phyloP scores from a whole-genome alignment of 1,139 yeast species.

The Nakaseomyces kungkrabaensis region DNA sequence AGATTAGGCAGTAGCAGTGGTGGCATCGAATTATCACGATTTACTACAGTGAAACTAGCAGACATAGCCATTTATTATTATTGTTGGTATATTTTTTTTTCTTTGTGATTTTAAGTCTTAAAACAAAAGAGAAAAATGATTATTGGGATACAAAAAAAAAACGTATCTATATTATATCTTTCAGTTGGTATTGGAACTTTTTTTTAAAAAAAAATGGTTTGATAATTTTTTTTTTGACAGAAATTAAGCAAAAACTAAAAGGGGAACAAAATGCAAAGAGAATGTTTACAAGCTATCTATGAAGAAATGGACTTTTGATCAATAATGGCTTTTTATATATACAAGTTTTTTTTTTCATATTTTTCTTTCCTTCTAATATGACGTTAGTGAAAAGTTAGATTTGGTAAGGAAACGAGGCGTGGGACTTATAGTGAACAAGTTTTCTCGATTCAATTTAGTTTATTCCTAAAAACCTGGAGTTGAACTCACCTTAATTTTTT shows the following conservation, averaged over 20 bases:
- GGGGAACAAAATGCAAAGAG: too few relatives aligned
- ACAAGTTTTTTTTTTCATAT: neutral
- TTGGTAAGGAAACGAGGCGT: neutral
- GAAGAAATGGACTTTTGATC: too few relatives aligned
- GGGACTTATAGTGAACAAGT: neutral
- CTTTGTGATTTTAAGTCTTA: neutral
- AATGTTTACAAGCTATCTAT: too few relatives aligned
- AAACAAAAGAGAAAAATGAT: too few relatives aligned
- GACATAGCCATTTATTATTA: slow-evolving; percentile 7
- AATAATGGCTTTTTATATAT: neutral
- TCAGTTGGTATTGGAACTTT: too few relatives aligned
- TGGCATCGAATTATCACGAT: slow-evolving; percentile 21
- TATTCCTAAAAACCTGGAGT: slow-evolving; percentile 1
- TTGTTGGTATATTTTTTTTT: neutral
- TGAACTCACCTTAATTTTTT: neutral
- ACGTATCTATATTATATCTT: too few relatives aligned
- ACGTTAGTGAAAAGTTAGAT: neutral
- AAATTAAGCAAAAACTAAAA: too few relatives aligned
- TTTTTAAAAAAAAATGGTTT: neutral
- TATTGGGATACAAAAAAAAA: too few relatives aligned
- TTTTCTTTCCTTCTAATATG: neutral
- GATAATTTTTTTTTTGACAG: neutral
- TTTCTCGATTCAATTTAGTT: neutral
- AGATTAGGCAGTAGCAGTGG: slow-evolving; percentile 25
- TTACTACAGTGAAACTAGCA: slow-evolving; percentile 21